Conservation (phyloP, 192 early-diverging fungal genomes). For the Coemansia sp. region DNA sequence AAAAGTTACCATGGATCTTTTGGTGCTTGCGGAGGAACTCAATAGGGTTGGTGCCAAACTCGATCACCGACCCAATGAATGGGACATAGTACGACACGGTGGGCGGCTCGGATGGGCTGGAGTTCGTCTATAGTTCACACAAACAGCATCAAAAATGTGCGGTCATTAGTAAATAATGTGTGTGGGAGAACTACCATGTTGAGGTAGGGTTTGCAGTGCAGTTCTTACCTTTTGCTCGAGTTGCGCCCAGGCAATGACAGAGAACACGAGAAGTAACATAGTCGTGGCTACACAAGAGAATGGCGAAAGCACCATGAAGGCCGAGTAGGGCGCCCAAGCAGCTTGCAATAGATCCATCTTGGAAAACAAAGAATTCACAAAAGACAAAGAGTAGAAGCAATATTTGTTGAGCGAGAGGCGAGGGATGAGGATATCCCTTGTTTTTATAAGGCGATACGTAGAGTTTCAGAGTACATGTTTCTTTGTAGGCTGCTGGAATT, state of each 20-base stretch:
- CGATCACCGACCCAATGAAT: constrained; percentile 81
- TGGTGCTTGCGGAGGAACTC: constrained; percentile 81
- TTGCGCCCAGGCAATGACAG: constrained; percentile 47
- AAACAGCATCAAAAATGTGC: neutral
- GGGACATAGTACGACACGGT: constrained; percentile 78
- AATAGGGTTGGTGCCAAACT: constrained; percentile 88
- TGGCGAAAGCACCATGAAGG: constrained; percentile 39
- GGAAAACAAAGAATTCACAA: neutral
- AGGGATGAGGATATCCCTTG: neutral
- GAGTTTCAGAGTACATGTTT: neutral
- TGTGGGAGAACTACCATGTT: neutral
- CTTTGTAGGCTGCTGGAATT: neutral
- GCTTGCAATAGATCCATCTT: constrained; percentile 32
- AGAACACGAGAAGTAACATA: constrained; percentile 19
- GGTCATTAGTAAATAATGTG: neutral
- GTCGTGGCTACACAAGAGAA: constrained; percentile 21
- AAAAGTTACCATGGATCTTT: constrained; percentile 83
- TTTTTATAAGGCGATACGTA: neutral
- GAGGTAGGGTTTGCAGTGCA: neutral
- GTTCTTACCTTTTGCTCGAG: constrained; percentile 40
- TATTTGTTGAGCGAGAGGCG: neutral
- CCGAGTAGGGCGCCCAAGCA: constrained; percentile 36
- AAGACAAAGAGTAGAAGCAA: neutral
- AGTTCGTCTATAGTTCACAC: neutral
- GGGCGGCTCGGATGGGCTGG: constrained; percentile 63